These are phyloP conservation scores for Crithidia fasciculata DNA, from an alignment of 208 protist species.

Conservation along the genomic window DNA sequence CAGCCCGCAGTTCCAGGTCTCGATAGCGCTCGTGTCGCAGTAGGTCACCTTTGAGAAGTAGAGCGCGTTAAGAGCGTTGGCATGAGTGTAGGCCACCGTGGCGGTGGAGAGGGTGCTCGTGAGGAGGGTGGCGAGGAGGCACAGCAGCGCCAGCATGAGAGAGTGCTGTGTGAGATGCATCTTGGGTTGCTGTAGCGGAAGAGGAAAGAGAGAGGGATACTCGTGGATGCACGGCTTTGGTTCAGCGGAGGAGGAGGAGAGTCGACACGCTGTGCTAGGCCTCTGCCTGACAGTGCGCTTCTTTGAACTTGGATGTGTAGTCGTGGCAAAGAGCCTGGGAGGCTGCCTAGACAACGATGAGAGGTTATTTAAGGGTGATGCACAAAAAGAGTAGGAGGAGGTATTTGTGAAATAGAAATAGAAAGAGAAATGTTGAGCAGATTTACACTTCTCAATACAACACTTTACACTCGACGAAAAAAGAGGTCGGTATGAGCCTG, in stretches of 20 bases:
- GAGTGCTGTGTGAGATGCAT: background rate
- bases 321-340: too few species aligned
- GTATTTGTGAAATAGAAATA: background rate
- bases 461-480: too few species aligned
- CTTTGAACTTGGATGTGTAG: too few species aligned
- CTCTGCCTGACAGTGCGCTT: too few species aligned
- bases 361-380: too few species aligned
- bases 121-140: background rate
- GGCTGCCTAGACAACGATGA: too few species aligned
- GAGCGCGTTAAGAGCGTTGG: background rate
- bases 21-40: background rate
- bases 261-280: too few species aligned
- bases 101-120: background rate
- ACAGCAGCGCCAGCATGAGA: background rate
- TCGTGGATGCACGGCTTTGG: too few species aligned
- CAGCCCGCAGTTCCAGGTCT: constrained; percentile 1
- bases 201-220: too few species aligned
- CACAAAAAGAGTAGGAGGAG: background rate
- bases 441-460: too few species aligned
- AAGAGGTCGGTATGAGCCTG: too few species aligned
- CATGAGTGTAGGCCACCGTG: background rate
- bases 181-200: background rate
- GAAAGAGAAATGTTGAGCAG: background rate
- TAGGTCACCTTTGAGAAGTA: constrained; percentile 3
- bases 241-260: too few species aligned